phyloP scores from a whole-genome alignment of 192 early-diverging fungal species.

The Piromyces sp. region DNA sequence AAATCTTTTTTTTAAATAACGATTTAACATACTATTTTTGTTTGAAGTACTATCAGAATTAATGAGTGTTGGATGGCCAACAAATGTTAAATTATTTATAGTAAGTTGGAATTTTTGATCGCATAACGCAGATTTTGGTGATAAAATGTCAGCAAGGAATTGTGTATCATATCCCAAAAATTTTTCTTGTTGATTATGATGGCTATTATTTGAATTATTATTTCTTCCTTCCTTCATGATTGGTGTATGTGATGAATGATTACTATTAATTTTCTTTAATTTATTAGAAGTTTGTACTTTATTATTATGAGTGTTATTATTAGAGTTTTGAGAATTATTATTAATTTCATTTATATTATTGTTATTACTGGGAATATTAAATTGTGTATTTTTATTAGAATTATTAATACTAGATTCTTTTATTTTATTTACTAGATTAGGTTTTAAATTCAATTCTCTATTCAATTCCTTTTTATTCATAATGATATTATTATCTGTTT shows the following conservation, averaged over 20 bases:
- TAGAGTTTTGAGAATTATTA: not conserved
- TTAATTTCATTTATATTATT: not conserved
- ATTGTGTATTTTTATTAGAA: not conserved
- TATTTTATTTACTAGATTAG: not conserved
- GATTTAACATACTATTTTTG: constrained; percentile 36
- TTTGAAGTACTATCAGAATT: constrained; percentile 29
- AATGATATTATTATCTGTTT: not conserved
- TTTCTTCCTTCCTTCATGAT: not conserved
- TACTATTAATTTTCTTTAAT: not conserved
- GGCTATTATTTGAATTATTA: not conserved
- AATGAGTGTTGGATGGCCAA: constrained; percentile 51
- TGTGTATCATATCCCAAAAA: not conserved
- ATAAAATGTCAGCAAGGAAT: not conserved
- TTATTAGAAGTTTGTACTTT: not conserved
- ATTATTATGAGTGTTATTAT: not conserved
- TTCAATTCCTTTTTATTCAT: not conserved
- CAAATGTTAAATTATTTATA: constrained; percentile 72
- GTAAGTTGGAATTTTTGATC: constrained; percentile 71
- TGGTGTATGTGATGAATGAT: not conserved
- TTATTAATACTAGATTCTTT: not conserved
- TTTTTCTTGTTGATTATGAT: not conserved
- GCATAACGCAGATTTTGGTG: constrained; percentile 62
- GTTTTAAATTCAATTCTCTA: not conserved
- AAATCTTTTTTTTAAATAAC: constrained; percentile 9
- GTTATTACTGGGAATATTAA: not conserved